Conservation (phyloP, 2,329 filamentous ascomycete genomes). For the Cladophialophora bantiana region DNA sequence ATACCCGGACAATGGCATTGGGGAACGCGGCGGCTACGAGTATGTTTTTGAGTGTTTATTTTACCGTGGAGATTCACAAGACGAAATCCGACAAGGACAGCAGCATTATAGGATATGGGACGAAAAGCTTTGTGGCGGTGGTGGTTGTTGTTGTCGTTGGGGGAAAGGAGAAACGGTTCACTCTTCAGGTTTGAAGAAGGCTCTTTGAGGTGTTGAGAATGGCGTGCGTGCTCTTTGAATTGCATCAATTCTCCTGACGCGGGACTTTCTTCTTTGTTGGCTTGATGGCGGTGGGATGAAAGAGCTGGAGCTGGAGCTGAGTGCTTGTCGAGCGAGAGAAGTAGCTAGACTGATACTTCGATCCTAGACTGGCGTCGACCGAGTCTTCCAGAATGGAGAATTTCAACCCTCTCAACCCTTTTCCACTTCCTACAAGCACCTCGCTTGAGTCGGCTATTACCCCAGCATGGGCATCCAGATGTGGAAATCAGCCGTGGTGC, state of each 20-base stretch:
- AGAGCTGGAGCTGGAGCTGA: not conserved
- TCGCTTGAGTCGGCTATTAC: not conserved
- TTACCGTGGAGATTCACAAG: constrained; percentile 9
- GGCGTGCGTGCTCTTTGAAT: constrained; percentile 21
- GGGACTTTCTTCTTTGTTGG: constrained; percentile 12
- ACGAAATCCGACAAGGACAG: constrained; percentile 19
- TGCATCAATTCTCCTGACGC: constrained; percentile 34
- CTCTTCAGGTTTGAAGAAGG: constrained; percentile 22
- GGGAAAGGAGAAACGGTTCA: constrained; percentile 24
- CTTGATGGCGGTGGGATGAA: constrained; percentile 9
- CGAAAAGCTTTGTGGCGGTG: constrained; percentile 14
- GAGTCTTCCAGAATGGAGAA: constrained; percentile 36
- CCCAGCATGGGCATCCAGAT: not conserved
- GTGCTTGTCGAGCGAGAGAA: constrained; percentile 22
- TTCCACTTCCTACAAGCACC: not conserved
- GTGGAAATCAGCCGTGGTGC: constrained; percentile 1
- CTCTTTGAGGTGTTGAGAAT: constrained; percentile 17
- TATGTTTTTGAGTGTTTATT: constrained; percentile 20
- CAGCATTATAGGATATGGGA: constrained; percentile 33
- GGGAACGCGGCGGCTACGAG: constrained; percentile 21
- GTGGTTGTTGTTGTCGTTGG: not conserved
- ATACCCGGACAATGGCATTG: constrained; percentile 32
- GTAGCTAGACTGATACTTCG: constrained; percentile 36
- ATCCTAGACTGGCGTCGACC: constrained; percentile 8
- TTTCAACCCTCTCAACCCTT: constrained; percentile 38